A percentile compares a stretch with the other conserved stretches of the same genome.
phyloP scores from a whole-genome alignment of 129 eudicot genomes.

The Ambrosia trifida region DNA sequence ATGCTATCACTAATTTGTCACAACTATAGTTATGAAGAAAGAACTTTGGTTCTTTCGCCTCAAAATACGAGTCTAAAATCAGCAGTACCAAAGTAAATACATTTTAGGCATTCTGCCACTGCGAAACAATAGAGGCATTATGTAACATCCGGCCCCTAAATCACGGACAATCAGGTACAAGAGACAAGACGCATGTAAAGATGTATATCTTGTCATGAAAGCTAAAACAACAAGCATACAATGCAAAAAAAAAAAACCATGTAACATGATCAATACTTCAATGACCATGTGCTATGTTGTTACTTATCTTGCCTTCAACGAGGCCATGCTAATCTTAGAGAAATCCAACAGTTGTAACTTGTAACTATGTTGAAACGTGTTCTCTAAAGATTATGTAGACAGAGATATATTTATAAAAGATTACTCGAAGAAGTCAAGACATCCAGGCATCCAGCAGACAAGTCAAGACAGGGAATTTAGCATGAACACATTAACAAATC shows the following conservation, averaged over 20 bases:
- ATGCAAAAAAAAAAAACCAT: slow-evolving; percentile 2
- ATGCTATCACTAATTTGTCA: not conserved
- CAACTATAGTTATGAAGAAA: not conserved
- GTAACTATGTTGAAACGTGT: not conserved
- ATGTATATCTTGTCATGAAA: slow-evolving; percentile 1
- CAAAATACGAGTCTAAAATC: not conserved
- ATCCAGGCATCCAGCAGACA: slow-evolving; percentile 4
- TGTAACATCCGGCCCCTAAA: no score
- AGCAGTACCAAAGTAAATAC: not conserved
- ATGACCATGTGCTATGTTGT: not conserved
- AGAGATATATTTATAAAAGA: not conserved
- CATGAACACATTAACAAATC: not conserved
- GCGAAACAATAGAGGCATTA: not conserved
- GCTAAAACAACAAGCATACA: slow-evolving; percentile 12
- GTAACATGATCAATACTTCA: not conserved
- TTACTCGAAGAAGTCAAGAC: slow-evolving; percentile 9
- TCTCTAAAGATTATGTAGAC: not conserved
- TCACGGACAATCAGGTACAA: slow-evolving; percentile 4
- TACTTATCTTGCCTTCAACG: slow-evolving; percentile 6
- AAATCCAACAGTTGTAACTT: not conserved
- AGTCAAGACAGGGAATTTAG: not conserved
- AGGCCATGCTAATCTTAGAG: slow-evolving; percentile 2
- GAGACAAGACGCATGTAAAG: not conserved
- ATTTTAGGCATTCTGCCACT: not conserved
- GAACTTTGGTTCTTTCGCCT: slow-evolving; percentile 4